Evolutionary conservation across 306 rosid genomes (phyloP), one percentile per base, ranked within the genome.

Genomic region (Fragaria iinumae): DNA sequence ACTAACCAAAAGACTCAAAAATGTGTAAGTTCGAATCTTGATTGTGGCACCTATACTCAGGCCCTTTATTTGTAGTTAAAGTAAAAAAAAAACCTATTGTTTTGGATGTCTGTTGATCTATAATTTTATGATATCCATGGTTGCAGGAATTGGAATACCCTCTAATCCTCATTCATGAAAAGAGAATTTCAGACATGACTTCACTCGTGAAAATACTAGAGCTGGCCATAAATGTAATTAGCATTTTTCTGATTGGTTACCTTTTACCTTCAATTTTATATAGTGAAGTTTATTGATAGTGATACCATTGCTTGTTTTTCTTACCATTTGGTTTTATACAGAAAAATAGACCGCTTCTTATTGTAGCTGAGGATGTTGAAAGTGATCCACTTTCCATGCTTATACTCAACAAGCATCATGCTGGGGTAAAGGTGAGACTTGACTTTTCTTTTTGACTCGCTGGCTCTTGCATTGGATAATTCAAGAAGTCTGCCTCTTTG

Each of bases 281-380:
- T 44, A 4, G 47, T 73, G 67, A 73, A 39, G 44, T 38, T 32
- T 52, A 25, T 21, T 20, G 67, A 21, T 38, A 73, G 10, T 55
- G 67, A 55, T 38, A 21, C 79, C 67, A 76, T 78, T 59, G 66
- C 75, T 80, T 43, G 57, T 29, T 71, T 41, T 10, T 71, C 45
- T 73, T 62, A 34, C 47, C 76, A 52, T 80, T 55, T 66, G 67
- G 68, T 80, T 80, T 68, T 80, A 53, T 73, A 79, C 91, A 95
- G 97, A 84, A 84, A 57, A 86, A 84, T 59, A 90, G 97, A 83
- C 88, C 96, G 70, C 95, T 95, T 75, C 92, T 95, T 73, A 77
- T 95, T 80, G 96, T 95, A 67, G 98, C 98, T 0, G 98, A 95
- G 88, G 98, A 92, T 86, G 93, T 95, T 48, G 97, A 95, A 73